These are phyloP conservation scores for Mycena epipterygia DNA, from an alignment of 768 basidiomycete species.

Conservation along the genomic window DNA sequence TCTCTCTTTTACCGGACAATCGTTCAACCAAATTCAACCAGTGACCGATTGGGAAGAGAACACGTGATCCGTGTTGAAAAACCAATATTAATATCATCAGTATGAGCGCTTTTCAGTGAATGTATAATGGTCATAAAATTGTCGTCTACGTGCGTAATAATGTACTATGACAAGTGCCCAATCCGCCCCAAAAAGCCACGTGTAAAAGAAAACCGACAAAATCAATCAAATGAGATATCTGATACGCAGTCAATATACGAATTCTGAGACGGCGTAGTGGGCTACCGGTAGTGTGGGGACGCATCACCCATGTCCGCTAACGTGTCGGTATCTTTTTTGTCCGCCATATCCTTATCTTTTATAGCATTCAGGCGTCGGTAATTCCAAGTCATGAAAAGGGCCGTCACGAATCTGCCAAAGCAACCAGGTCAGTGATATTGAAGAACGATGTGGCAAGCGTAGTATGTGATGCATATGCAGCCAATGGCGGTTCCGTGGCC, in stretches of 20 bases:
- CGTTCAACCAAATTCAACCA: no score
- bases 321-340: background rate
- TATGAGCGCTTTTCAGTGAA: no score
- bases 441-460: background rate
- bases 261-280: background rate
- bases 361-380: constrained; percentile 10
- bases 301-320: constrained; percentile 20
- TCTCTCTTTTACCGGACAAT: no score
- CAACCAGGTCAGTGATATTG: background rate
- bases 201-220: background rate
- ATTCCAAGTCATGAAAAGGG: constrained; percentile 14
- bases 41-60: no score
- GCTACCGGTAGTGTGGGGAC: constrained; percentile 3
- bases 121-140: background rate
- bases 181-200: background rate
- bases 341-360: background rate
- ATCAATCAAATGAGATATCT: background rate
- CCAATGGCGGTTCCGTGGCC: constrained; percentile 17
- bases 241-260: background rate
- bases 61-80: no score
- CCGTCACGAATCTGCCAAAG: constrained; percentile 1
- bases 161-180: background rate
- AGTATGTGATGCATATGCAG: constrained; percentile 14
- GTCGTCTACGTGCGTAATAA: background rate
- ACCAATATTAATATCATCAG: no score